Conservation (phyloP, 2,329 filamentous ascomycete species). For the Penicillium sp. region DNA sequence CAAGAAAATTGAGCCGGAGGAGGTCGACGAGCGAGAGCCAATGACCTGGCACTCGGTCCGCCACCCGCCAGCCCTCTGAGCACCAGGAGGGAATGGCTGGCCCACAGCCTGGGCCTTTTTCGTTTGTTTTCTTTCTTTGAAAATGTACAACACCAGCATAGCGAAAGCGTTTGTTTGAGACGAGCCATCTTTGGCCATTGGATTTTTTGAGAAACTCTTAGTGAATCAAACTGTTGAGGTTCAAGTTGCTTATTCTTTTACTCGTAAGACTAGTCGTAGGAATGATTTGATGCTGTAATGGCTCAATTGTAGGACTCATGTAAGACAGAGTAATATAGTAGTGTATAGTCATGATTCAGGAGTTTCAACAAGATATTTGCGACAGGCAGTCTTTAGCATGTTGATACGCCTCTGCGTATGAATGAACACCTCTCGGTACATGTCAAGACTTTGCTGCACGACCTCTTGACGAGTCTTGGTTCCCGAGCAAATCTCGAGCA, state of each 20-base stretch:
- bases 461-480: constrained; percentile 73
- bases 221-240: neutral
- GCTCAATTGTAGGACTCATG: neutral
- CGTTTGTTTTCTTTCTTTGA: too few relatives aligned
- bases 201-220: too few relatives aligned
- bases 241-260: neutral
- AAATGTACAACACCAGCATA: too few relatives aligned
- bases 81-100: too few relatives aligned
- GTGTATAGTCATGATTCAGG: constrained; percentile 20
- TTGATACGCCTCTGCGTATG: constrained; percentile 77
- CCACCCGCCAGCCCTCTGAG: too few relatives aligned
- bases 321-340: neutral
- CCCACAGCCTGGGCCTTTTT: too few relatives aligned
- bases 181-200: too few relatives aligned
- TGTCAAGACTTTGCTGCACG: constrained; percentile 77
- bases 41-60: too few relatives aligned
- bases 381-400: constrained; percentile 60
- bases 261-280: neutral
- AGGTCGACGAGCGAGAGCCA: too few relatives aligned
- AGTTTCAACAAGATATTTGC: constrained; percentile 56
- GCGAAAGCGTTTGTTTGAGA: too few relatives aligned
- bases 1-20: too few relatives aligned
- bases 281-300: neutral
- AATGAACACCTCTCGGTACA: constrained; percentile 84
- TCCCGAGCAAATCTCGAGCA: constrained; percentile 95